Evolutionary conservation across 192 early-diverging fungal genomes (phyloP), one percentile per base, ranked within the genome.

Genomic region (Lobulomyces angularis): DNA sequence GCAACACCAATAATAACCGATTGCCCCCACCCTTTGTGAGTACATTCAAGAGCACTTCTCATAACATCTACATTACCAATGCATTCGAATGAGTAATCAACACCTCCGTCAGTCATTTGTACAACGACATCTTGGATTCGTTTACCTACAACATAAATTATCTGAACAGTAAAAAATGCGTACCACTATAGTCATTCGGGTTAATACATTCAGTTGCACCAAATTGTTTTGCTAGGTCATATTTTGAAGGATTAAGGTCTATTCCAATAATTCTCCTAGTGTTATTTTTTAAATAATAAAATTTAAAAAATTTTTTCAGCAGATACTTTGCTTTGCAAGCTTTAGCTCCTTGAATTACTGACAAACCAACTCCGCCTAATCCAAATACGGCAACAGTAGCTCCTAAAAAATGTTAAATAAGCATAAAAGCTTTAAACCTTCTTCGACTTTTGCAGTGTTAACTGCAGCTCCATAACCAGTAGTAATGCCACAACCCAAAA

Each of bases 31-130:
- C 47, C 72, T 43, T 67, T 67, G 56, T 75, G 65, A 17, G 47
- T 41, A 41, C 58, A 87, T 66, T 97, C 93, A 35, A 97, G 64
- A 16, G 90, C 93, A 19, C 90, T 77, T 32, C 93, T 77, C 93
- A 97, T 97, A 21, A 94, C 81, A 28, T 83, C 55, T 17, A 82
- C 73, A 39, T 93, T 94, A 5, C 82, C 93, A 47, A 85, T 86
- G 69, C 88, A 90, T 55, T 97, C 93, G 47, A 97, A 95, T 25
- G 88, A 86, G 54, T 93, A 90, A 53, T 97, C 93, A 22, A 91
- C 75, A 32, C 93, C 93, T 48, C 93, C 90, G 48, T 92, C 90
- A 20, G 86, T 91, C 58, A 86, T 75, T 20, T 88, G 85, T 19
- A 89, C 79, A 47, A 97, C 68, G 38, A 86, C 71, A 42, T 79